A percentile compares a stretch with the other conserved stretches of the same genome.
phyloP scores from a whole-genome alignment of 305 asterid genomes.

The Fraxinus floribunda region DNA sequence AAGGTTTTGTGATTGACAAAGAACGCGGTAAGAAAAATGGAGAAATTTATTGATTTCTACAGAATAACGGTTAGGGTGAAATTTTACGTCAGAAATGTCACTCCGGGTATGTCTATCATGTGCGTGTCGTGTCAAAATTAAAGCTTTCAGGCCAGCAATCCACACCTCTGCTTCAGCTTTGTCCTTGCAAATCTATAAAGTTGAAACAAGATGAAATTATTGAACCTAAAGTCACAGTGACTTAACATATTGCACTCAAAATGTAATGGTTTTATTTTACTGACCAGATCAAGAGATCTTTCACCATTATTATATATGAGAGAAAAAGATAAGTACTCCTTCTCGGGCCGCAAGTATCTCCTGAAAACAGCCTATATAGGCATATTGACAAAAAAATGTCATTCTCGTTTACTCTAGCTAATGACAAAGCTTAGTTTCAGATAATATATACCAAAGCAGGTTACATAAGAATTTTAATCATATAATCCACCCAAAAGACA shows the following conservation, averaged over 20 bases:
- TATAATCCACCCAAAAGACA: slow-evolving; percentile 22
- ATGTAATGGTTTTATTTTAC: slow-evolving; percentile 17
- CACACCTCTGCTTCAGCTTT: slow-evolving; percentile 81
- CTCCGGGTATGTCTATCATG: slow-evolving; percentile 71
- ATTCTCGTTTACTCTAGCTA: slow-evolving; percentile 13
- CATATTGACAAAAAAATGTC: slow-evolving; percentile 6
- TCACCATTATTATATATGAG: slow-evolving; percentile 81
- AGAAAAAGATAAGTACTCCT: slow-evolving; percentile 92
- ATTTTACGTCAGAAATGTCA: slow-evolving; percentile 68
- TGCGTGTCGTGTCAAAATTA: slow-evolving; percentile 57
- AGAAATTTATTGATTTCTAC: slow-evolving; percentile 1
- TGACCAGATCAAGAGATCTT: slow-evolving; percentile 89
- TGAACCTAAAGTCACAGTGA: background rate
- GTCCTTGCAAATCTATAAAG: slow-evolving; percentile 81
- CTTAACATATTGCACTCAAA: background rate
- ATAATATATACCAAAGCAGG: slow-evolving; percentile 17
- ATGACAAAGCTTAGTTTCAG: background rate
- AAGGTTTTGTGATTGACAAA: slow-evolving; percentile 4
- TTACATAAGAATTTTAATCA: slow-evolving; percentile 19
- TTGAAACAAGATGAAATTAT: slow-evolving; percentile 9
- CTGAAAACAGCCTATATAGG: slow-evolving; percentile 49
- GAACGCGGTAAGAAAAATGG: background rate
- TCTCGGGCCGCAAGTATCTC: slow-evolving; percentile 88
- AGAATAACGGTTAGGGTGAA: slow-evolving; percentile 7
- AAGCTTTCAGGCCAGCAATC: slow-evolving; percentile 76